Conservation (phyloP, 164 flowering plant species). For the Amborella trichopoda region DNA sequence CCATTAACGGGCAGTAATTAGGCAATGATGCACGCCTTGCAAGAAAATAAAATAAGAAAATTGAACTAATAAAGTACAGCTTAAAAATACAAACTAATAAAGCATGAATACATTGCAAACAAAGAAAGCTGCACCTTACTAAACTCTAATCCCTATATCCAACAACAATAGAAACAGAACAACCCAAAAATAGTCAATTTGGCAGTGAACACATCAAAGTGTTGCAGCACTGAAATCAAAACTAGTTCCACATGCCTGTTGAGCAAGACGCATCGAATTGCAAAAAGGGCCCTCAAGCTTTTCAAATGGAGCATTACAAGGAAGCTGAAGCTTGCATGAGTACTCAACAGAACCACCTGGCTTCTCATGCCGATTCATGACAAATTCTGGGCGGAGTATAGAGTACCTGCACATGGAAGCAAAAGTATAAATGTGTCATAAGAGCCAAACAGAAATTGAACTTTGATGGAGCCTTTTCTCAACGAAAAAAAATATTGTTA, state of each 20-base stretch:
- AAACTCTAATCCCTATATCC: no score
- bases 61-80: no score
- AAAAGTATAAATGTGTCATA: not conserved
- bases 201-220: no score
- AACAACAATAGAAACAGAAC: no score
- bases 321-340: constrained; percentile 97
- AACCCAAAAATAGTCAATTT: no score
- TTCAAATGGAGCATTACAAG: constrained; percentile 98
- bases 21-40: not conserved
- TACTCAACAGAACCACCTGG: constrained; percentile 72
- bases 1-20: not conserved
- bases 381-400: constrained; percentile 94
- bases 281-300: constrained; percentile 91
- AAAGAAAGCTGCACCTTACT: no score
- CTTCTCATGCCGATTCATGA: constrained; percentile 87
- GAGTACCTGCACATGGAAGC: constrained; percentile 50
- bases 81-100: no score
- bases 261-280: constrained; percentile 92
- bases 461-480: no score
- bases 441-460: not conserved
- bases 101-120: no score
- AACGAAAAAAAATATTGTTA: no score
- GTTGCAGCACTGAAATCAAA: no score
- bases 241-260: constrained; percentile 78
- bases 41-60: no score